Base-by-base conservation (phyloP, 2,329 filamentous ascomycete species). In the Thelonectria olida region DNA sequence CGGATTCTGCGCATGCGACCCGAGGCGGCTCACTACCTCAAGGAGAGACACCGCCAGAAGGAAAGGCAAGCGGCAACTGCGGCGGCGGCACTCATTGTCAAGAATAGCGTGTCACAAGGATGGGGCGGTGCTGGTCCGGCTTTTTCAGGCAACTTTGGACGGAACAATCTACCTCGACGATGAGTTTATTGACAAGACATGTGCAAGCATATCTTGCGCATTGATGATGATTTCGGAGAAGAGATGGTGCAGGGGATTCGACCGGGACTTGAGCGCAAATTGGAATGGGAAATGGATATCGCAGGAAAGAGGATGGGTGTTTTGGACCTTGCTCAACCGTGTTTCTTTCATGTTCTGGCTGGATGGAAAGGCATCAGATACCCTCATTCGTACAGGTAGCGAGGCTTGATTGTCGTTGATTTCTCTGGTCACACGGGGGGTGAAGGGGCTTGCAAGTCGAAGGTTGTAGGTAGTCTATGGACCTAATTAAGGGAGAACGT, bases 1-100 rank as follows among this genome's bases (percentile, higher is more conserved):
- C 86, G 96, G 19, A 99, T 99, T 67, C 79, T 99, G 67, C 86
- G 96, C 52, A 99, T 99, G 96, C 85, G 96, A 54, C 93, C 93
- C 2, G 96, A 98, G 79, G 96, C 96, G 3, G 86, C 89, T 49
- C 82, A 87, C 31, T 99, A 99, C 78, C 83, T 99, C 62, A 92
- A 92, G 72, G 95, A 98, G 76, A 84, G 96, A 41, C 94, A 93
- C 74, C 86, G 96, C 66, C 96, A 99, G 75, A 97, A 97, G 82
- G 96, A 98, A 81, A 86, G 96, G 66, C 88, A 97, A 73, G 92
- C 93, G 5, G 94, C 95, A 2, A 90, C 93, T 6, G 92, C 93
- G 17, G 95, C 95, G 1, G 96, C 96, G 4, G 94, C 97, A 72
- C 88, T 94, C 78, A 99, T 99, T 78, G 95, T 99, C 54, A 88